Evolutionary conservation across 2,329 filamentous ascomycete species (phyloP).

Genomic region (Raffaelea deltoideospora): DNA sequence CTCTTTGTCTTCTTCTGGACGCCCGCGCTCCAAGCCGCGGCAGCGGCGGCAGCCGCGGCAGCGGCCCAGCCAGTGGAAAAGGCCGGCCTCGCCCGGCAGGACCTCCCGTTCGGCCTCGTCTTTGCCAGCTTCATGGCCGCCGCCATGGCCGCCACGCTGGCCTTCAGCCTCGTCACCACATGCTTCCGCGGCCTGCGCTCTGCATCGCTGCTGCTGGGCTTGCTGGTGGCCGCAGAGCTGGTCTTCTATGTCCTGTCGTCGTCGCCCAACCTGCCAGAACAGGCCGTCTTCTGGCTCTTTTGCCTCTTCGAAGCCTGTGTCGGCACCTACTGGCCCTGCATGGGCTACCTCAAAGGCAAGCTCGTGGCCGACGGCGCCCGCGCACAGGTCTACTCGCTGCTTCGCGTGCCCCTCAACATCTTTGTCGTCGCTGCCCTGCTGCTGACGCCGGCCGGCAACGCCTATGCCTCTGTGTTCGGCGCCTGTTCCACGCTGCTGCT

Average conservation of each 20-base stretch:
- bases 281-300: conserved; percentile 35
- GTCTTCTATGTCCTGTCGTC: conserved; percentile 15
- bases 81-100: too few species aligned
- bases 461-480: conserved; percentile 15
- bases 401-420: conserved; percentile 41
- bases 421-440: conserved; percentile 36
- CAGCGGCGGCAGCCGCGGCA: conserved; percentile 7
- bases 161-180: conserved; percentile 26
- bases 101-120: conserved; percentile 28
- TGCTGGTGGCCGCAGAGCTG: conserved; percentile 21
- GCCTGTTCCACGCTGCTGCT: conserved; percentile 17
- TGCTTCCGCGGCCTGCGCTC: conserved; percentile 10
- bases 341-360: conserved; percentile 35
- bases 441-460: conserved; percentile 16
- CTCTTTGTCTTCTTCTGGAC: conserved; percentile 45
- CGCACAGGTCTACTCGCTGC: conserved; percentile 35
- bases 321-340: conserved; percentile 39
- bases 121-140: conserved; percentile 38
- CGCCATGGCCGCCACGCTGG: conserved; percentile 41
- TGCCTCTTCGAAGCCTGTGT: conserved; percentile 40
- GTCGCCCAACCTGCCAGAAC: conserved; percentile 20
- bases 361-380: conserved; percentile 36
- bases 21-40: conserved; percentile 28
- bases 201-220: conserved; percentile 19
- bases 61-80: conserved; percentile 4